phyloP scores from a whole-genome alignment of 176 grass and related monocot genomes.

The Pontederia paniculata region DNA sequence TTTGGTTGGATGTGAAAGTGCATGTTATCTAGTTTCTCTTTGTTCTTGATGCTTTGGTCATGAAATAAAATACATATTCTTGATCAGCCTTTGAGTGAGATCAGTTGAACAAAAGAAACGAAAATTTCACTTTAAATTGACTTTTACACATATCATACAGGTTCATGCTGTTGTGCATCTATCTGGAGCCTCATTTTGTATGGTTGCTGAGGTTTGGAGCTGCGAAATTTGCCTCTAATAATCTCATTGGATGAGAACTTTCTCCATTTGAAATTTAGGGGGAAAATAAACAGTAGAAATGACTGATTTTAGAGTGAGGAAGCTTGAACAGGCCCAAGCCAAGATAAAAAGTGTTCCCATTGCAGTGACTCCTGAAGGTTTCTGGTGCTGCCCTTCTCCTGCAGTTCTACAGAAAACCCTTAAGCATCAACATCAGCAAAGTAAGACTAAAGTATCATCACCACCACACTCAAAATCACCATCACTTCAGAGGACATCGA shows the following conservation, averaged over 20 bases:
- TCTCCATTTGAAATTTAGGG: neutral
- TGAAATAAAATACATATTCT: too few relatives aligned
- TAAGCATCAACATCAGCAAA: constrained; percentile 52
- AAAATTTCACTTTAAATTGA: too few relatives aligned
- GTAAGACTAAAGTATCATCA: constrained; percentile 6
- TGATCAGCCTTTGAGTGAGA: too few relatives aligned
- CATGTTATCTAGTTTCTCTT: too few relatives aligned
- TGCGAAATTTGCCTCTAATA: neutral
- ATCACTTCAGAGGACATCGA: neutral
- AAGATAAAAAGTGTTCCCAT: constrained; percentile 59
- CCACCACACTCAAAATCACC: neutral
- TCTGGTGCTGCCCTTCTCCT: constrained; percentile 92
- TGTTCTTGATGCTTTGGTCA: too few relatives aligned
- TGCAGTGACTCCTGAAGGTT: constrained; percentile 80
- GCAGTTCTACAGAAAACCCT: constrained; percentile 77
- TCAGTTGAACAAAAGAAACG: too few relatives aligned
- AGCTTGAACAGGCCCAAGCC: constrained; percentile 17
- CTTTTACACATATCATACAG: too few relatives aligned
- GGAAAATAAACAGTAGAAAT: constrained; percentile 6
- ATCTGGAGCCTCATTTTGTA: neutral
- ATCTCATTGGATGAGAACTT: neutral
- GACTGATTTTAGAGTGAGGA: constrained; percentile 29
- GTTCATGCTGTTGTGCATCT: too few relatives aligned
- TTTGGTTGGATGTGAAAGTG: too few relatives aligned
- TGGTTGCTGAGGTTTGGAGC: neutral